These are phyloP conservation scores for Leccinum sublutescens DNA, from an alignment of 768 basidiomycete genomes.

Conservation along the genomic window DNA sequence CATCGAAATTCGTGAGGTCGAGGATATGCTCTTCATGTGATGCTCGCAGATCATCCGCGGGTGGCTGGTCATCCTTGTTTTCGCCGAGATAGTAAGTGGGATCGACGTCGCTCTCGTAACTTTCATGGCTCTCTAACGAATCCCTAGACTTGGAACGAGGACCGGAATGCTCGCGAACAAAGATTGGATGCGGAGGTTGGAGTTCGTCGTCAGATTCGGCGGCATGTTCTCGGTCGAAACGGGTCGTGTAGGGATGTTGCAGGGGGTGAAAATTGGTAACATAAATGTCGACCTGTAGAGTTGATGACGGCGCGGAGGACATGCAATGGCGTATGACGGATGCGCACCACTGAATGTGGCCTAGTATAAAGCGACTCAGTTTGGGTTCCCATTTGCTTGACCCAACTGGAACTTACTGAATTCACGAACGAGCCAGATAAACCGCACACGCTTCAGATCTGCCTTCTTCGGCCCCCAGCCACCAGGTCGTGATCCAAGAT, in stretches of 20 bases:
- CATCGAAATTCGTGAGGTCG: conserved; percentile 77
- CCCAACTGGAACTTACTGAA: conserved; percentile 49
- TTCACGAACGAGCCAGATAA: conserved; percentile 77
- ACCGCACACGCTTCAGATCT: conserved; percentile 56
- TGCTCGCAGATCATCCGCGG: conserved; percentile 30
- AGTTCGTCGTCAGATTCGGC: no score
- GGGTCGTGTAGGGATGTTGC: no score
- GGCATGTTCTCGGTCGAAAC: no score
- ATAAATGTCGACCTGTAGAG: conserved; percentile 69
- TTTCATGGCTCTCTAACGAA: conserved; percentile 32
- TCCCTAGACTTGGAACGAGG: conserved; percentile 18
- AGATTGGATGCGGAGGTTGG: no score
- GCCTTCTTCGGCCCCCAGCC: conserved; percentile 42
- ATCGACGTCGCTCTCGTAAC: conserved; percentile 38
- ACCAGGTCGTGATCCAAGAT: conserved; percentile 46
- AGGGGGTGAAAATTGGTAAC: conserved; percentile 56
- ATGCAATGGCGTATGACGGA: conserved; percentile 61
- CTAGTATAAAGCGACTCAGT: conserved; percentile 32
- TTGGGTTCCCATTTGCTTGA: background rate
- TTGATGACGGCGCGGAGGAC: conserved; percentile 45
- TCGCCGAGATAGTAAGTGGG: conserved; percentile 42
- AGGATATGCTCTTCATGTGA: conserved; percentile 51
- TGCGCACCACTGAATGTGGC: conserved; percentile 78
- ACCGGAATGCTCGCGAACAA: no score
- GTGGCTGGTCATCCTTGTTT: conserved; percentile 30